These are phyloP conservation scores for Penicillium chermesinum DNA, from an alignment of 495 filamentous ascomycete species.

Conservation along the genomic window DNA sequence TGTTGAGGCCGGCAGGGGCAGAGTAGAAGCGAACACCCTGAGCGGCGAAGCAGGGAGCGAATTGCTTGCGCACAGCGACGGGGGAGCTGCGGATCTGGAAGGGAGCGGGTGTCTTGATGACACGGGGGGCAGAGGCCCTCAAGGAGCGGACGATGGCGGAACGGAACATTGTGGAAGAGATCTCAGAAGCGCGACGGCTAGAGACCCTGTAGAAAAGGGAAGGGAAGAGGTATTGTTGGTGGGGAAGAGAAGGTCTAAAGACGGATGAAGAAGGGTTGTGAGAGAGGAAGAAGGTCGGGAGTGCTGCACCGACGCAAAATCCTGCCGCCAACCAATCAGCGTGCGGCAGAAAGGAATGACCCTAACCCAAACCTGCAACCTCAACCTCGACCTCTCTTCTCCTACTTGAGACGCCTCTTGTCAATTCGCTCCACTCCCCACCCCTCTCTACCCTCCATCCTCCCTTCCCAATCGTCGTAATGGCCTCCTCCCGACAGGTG, in stretches of 20 bases:
- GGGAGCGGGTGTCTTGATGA: slow-evolving; percentile 49
- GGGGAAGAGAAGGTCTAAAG: slow-evolving; percentile 9
- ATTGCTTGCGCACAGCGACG: slow-evolving; percentile 42
- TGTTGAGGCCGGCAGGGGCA: slow-evolving; percentile 66
- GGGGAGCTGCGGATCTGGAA: slow-evolving; percentile 53
- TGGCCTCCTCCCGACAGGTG: slow-evolving; percentile 51
- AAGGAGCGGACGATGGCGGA: slow-evolving; percentile 66
- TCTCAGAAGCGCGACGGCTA: slow-evolving; percentile 24
- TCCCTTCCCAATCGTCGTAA: slow-evolving; percentile 25
- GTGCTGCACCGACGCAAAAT: slow-evolving; percentile 36
- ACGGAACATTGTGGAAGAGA: slow-evolving; percentile 69
- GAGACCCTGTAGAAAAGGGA: slow-evolving; percentile 17
- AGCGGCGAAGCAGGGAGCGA: slow-evolving; percentile 46
- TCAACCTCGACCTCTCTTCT: slow-evolving; percentile 22
- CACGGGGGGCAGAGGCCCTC: slow-evolving; percentile 54
- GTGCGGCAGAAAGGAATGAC: slow-evolving; percentile 41
- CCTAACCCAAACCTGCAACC: slow-evolving; percentile 39
- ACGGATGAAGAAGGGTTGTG: slow-evolving; percentile 7
- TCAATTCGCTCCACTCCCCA: slow-evolving; percentile 15
- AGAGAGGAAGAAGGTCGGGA: slow-evolving; percentile 21
- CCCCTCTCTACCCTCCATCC: slow-evolving; percentile 14
- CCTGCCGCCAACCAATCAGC: slow-evolving; percentile 43
- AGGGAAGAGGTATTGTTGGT: slow-evolving; percentile 12
- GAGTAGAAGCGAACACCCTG: slow-evolving; percentile 78
- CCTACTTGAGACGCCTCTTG: slow-evolving; percentile 11